A percentile compares a stretch with the other conserved stretches of the same genome.
These are phyloP conservation scores for Gossypium lobatum DNA, from an alignment of 441 rosid genomes.

Conservation along the genomic window DNA sequence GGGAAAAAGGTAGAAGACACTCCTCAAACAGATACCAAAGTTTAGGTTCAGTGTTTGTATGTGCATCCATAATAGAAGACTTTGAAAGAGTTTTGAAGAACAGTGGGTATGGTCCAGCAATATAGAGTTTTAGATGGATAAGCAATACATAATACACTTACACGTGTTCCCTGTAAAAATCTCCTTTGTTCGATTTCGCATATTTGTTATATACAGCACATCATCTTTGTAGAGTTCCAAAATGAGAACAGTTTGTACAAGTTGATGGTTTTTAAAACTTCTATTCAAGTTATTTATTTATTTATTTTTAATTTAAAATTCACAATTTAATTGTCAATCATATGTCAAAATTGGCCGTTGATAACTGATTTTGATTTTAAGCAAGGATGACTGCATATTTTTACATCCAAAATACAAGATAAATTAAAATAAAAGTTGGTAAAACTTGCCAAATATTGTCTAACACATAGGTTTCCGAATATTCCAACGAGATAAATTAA, in stretches of 20 bases:
- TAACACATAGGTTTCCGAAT: no score
- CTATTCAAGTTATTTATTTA: no score
- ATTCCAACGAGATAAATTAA: no score
- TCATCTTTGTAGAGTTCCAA: neutral
- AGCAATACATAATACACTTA: neutral
- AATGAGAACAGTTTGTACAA: neutral
- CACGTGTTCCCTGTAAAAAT: neutral
- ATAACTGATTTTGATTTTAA: no score
- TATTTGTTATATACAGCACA: neutral
- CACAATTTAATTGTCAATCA: no score
- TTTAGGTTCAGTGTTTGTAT: neutral
- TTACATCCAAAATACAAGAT: no score
- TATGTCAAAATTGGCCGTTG: no score
- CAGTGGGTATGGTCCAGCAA: neutral
- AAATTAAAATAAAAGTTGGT: no score
- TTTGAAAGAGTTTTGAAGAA: neutral
- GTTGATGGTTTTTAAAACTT: neutral
- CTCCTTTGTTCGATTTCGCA: neutral
- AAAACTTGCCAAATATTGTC: no score
- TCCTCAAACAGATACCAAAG: neutral
- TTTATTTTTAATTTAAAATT: no score
- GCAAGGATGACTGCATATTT: no score
- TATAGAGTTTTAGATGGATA: conserved; percentile 1
- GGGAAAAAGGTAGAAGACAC: neutral
- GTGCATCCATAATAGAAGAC: neutral